phyloP scores from a whole-genome alignment of 2,329 filamentous ascomycete species.

The Claviceps maximensis region DNA sequence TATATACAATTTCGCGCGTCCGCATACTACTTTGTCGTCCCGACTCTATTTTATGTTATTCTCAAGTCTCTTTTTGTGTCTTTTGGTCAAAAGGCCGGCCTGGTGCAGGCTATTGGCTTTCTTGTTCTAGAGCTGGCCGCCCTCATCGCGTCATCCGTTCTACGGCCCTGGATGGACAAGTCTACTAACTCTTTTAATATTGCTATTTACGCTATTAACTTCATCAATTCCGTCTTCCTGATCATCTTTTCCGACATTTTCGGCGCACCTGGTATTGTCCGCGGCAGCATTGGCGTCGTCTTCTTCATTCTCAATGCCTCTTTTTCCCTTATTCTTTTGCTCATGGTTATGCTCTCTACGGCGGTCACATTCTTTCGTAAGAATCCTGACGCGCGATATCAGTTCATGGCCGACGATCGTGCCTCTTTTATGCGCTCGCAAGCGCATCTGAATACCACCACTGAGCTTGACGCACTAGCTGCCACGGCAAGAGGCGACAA shows the following conservation, averaged over 20 bases:
- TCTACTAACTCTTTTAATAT: constrained; percentile 95
- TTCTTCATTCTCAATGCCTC: constrained; percentile 79
- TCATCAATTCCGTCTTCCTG: constrained; percentile 77
- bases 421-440: constrained; percentile 95
- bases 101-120: constrained; percentile 70
- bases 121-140: constrained; percentile 68
- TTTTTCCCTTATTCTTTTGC: constrained; percentile 67
- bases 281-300: constrained; percentile 74
- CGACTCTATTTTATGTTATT: constrained; percentile 62
- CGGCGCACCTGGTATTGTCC: constrained; percentile 66
- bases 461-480: constrained; percentile 78
- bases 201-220: constrained; percentile 75
- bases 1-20: constrained; percentile 93
- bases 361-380: constrained; percentile 66
- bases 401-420: constrained; percentile 88
- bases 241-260: constrained; percentile 80
- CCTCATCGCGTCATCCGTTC: constrained; percentile 61
- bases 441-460: constrained; percentile 59
- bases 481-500: constrained; percentile 74
- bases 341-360: constrained; percentile 55
- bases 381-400: constrained; percentile 86
- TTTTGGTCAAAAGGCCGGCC: constrained; percentile 56
- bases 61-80: constrained; percentile 81
- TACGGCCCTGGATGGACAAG: constrained; percentile 98
- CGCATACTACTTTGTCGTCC: constrained; percentile 87